These are phyloP conservation scores for Volvox africanus DNA, from an alignment of 139 green algal species.

Conservation along the genomic window DNA sequence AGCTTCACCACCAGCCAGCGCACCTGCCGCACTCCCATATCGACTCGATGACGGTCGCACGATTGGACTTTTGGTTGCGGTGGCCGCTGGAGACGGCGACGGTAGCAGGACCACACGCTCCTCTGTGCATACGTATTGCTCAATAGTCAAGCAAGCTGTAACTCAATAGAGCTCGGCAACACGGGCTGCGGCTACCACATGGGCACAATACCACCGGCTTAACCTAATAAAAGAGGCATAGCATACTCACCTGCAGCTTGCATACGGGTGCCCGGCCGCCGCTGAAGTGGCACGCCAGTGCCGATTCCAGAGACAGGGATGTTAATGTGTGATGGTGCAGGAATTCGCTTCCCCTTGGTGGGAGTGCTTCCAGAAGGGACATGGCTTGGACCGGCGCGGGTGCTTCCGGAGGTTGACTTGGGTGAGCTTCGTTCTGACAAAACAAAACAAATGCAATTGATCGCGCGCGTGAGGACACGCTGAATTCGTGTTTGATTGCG, in stretches of 20 bases:
- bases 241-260: not conserved
- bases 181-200: no score
- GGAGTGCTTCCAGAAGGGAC: not conserved
- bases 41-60: not conserved
- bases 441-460: no score
- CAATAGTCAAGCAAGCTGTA: no score
- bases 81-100: not conserved
- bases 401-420: no score
- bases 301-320: not conserved
- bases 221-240: not conserved
- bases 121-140: not conserved
- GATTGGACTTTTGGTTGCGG: no score
- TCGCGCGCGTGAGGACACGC: no score
- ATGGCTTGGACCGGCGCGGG: no score
- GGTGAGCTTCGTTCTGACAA: no score
- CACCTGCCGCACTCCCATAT: not conserved
- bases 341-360: not conserved
- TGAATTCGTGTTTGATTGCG: no score
- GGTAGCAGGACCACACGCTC: slow-evolving; percentile 31
- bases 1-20: not conserved
- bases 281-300: not conserved
- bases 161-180: no score
- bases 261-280: not conserved
- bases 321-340: not conserved
- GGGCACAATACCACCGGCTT: no score